Evolutionary conservation across 2,329 filamentous ascomycete genomes (phyloP).

Genomic region (Ceratocystis smalleyi): DNA sequence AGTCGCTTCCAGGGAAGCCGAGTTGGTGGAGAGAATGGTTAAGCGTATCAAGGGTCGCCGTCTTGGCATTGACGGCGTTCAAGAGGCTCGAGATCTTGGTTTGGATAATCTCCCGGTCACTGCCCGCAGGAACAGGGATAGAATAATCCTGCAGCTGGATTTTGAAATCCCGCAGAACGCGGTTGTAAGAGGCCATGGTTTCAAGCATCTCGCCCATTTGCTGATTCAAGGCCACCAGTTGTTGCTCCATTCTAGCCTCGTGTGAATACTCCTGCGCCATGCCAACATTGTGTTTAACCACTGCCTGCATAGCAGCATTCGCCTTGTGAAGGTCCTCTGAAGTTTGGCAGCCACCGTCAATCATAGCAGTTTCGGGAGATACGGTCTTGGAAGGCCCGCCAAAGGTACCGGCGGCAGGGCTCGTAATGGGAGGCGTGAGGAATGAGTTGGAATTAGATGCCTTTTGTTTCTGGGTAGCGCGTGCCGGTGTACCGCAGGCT

Average conservation of each 20-base stretch:
- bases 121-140: constrained; percentile 2
- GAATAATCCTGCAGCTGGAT: constrained; percentile 23
- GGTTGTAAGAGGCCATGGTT: constrained; percentile 26
- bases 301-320: constrained; percentile 10
- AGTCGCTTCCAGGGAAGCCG: constrained; percentile 36
- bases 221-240: constrained; percentile 33
- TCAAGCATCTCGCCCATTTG: constrained; percentile 34
- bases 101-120: constrained; percentile 25
- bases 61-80: constrained; percentile 33
- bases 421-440: constrained; percentile 41
- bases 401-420: constrained; percentile 25
- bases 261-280: constrained; percentile 2
- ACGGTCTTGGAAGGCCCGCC: neutral
- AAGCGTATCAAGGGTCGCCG: constrained; percentile 32
- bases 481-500: constrained; percentile 37
- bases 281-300: neutral
- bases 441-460: constrained; percentile 27
- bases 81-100: constrained; percentile 30
- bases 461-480: constrained; percentile 21
- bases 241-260: constrained; percentile 27
- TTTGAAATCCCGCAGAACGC: constrained; percentile 20
- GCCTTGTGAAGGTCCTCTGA: constrained; percentile 1
- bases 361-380: neutral
- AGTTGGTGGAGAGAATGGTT: constrained; percentile 32
- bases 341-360: neutral